Percentiles rank a stretch among this genome's conserved stretches.
Evolutionary conservation across 306 rosid genomes (phyloP).

Genomic region (Crataegus laevigata): DNA sequence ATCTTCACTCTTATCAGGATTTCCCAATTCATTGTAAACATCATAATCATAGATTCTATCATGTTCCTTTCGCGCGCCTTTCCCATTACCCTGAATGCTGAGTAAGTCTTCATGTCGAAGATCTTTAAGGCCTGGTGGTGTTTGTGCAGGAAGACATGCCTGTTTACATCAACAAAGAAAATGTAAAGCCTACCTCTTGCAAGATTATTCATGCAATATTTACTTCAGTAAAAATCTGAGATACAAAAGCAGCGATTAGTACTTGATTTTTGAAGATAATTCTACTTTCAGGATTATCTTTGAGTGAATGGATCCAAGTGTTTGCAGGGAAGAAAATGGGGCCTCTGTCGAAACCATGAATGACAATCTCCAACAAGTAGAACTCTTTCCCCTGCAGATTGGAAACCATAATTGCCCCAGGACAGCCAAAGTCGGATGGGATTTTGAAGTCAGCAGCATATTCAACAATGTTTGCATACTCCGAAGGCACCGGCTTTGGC

Average conservation of each 20-base stretch:
- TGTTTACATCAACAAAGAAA: conserved; percentile 12
- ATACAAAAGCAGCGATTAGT: neutral
- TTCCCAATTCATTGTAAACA: conserved; percentile 78
- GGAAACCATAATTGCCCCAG: conserved; percentile 72
- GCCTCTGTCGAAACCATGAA: conserved; percentile 65
- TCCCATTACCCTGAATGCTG: conserved; percentile 61
- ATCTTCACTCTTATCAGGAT: conserved; percentile 67
- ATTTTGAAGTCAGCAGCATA: conserved; percentile 59
- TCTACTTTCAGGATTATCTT: conserved; percentile 57
- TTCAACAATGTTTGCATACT: conserved; percentile 45
- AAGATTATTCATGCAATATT: neutral
- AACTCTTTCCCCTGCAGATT: conserved; percentile 78
- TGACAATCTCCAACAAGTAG: conserved; percentile 51
- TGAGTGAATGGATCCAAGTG: conserved; percentile 80
- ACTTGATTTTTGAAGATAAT: conserved; percentile 82
- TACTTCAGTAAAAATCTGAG: neutral
- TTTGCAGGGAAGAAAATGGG: conserved; percentile 86
- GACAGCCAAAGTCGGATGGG: conserved; percentile 56
- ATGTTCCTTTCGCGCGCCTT: conserved; percentile 47
- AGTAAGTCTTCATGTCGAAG: conserved; percentile 64
- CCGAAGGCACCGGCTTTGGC: conserved; percentile 49
- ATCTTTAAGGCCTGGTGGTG: conserved; percentile 76
- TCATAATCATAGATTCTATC: conserved; percentile 89
- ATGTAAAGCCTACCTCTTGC: neutral
- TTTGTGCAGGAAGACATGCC: conserved; percentile 80